Evolutionary conservation across 345 rosid genomes (phyloP).

Genomic region (Pugionium cornutum): DNA sequence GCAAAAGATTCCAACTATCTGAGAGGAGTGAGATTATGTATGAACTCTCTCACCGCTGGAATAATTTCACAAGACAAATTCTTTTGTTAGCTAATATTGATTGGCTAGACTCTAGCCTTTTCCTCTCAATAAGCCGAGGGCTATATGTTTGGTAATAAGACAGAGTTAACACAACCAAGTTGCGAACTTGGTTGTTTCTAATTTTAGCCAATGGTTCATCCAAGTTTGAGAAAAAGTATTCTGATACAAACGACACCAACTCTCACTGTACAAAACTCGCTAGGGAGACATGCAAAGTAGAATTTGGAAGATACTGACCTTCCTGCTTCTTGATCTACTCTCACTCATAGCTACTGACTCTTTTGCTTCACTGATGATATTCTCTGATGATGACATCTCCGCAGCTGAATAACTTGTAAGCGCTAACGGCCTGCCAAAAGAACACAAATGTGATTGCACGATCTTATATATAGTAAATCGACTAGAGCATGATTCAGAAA

Average conservation of each 20-base stretch:
- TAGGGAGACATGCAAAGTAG: slow-evolving; percentile 9
- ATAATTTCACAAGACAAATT: background rate
- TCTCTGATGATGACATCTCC: slow-evolving; percentile 77
- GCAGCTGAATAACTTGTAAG: slow-evolving; percentile 52
- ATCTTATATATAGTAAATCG: background rate
- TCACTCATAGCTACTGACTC: slow-evolving; percentile 63
- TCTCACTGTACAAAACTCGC: background rate
- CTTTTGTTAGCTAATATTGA: background rate
- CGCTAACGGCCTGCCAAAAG: slow-evolving; percentile 61
- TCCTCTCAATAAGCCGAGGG: background rate
- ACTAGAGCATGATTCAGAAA: background rate
- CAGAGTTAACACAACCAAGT: background rate
- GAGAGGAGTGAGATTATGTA: slow-evolving; percentile 17
- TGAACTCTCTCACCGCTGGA: background rate
- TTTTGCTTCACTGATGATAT: slow-evolving; percentile 61
- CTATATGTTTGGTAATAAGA: background rate
- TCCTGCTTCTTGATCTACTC: slow-evolving; percentile 67
- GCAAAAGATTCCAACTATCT: background rate
- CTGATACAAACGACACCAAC: slow-evolving; percentile 8
- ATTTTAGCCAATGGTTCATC: slow-evolving; percentile 16
- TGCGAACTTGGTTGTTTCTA: background rate
- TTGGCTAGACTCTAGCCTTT: slow-evolving; percentile 10
- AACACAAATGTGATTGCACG: slow-evolving; percentile 5
- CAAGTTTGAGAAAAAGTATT: slow-evolving; percentile 2
- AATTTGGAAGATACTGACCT: slow-evolving; percentile 52